A percentile compares a stretch with the other conserved stretches of the same genome.
Conservation (phyloP, 345 rosid species). For the Tarenaya hassleriana region DNA sequence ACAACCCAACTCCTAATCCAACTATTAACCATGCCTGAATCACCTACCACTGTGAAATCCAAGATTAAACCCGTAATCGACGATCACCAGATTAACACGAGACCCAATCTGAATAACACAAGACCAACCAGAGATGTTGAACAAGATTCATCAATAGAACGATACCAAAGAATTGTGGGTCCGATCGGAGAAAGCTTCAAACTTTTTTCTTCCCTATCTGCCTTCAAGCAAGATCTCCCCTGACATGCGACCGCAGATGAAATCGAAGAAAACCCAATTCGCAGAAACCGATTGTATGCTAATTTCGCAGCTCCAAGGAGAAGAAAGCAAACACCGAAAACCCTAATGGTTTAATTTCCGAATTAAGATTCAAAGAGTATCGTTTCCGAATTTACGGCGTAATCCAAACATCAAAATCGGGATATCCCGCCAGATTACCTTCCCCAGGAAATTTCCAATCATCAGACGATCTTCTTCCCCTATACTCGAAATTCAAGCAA, state of each 20-base stretch:
- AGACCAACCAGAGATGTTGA: no score
- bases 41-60: neutral
- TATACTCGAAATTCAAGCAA: slow-evolving; percentile 18
- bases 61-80: neutral
- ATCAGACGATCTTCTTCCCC: slow-evolving; percentile 22
- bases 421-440: slow-evolving; percentile 19
- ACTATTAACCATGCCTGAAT: neutral
- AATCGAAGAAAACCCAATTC: slow-evolving; percentile 13
- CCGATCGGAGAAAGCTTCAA: slow-evolving; percentile 1
- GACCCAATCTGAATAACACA: neutral
- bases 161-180: neutral
- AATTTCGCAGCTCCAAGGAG: neutral
- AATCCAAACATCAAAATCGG: slow-evolving; percentile 7
- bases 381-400: no score
- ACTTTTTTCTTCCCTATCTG: neutral
- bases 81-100: slow-evolving; percentile 4
- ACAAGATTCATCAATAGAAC: no score
- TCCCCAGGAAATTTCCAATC: neutral
- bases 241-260: neutral
- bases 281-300: slow-evolving; percentile 4
- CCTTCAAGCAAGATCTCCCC: slow-evolving; percentile 1
- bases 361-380: no score
- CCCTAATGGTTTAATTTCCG: no score
- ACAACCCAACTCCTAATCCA: neutral
- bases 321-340: neutral